phyloP scores from a whole-genome alignment of 345 rosid genomes.

The Gynandropsis gynandra region DNA sequence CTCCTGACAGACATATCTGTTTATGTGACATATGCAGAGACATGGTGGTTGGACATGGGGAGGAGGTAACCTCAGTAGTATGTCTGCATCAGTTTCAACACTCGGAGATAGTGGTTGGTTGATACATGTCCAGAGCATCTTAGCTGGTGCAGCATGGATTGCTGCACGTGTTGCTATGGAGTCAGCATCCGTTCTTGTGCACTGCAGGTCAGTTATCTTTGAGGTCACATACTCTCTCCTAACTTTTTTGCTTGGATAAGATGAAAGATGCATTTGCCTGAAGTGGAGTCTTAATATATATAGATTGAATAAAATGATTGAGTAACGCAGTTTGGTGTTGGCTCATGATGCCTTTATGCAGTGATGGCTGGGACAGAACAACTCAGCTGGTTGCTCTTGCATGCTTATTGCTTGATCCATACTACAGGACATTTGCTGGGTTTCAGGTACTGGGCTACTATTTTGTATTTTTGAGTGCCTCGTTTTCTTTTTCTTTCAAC shows the following conservation, averaged over 20 bases:
- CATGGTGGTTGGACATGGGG: conserved; percentile 99
- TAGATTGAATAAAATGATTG: conserved; percentile 5
- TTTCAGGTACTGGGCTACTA: conserved; percentile 64
- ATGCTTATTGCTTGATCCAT: conserved; percentile 88
- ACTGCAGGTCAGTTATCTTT: conserved; percentile 70
- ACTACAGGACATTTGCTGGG: conserved; percentile 81
- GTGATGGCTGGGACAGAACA: conserved; percentile 99
- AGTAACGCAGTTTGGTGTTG: not conserved
- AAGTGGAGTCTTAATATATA: conserved; percentile 8
- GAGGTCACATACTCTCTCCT: conserved; percentile 1
- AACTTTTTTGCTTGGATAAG: conserved; percentile 12
- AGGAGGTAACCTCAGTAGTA: conserved; percentile 97
- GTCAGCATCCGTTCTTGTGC: conserved; percentile 94
- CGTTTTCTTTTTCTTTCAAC: no score
- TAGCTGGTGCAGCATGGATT: conserved; percentile 99
- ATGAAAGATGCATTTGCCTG: conserved; percentile 15
- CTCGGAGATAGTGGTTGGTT: conserved; percentile 99
- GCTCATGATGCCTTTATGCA: conserved; percentile 29
- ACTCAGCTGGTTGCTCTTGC: conserved; percentile 93
- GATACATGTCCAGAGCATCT: conserved; percentile 85
- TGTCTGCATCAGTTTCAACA: conserved; percentile 98
- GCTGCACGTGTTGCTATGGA: conserved; percentile 90
- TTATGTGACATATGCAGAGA: conserved; percentile 51
- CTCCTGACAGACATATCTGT: conserved; percentile 14
- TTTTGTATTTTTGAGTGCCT: conserved; percentile 11